Evolutionary conservation across 2,329 filamentous ascomycete species (phyloP).

Genomic region (Xylaria arbuscula): DNA sequence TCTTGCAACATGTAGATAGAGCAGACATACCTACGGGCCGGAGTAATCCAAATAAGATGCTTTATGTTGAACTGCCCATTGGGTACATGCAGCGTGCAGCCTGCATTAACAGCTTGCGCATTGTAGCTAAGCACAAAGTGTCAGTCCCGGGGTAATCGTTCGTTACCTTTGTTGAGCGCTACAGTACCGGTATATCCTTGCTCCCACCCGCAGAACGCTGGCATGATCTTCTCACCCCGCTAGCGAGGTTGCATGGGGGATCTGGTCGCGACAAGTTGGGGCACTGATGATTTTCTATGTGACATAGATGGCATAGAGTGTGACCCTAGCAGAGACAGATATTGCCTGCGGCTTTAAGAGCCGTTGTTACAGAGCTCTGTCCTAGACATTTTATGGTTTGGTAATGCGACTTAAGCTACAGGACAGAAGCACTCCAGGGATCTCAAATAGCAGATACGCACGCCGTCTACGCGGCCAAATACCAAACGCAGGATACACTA

Average conservation of each 20-base stretch:
- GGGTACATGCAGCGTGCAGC: background rate
- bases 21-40: too few species aligned
- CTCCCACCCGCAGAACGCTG: background rate
- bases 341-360: constrained; percentile 6
- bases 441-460: background rate
- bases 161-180: background rate
- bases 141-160: background rate
- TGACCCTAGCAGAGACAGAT: constrained; percentile 6
- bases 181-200: background rate
- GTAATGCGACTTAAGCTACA: too few species aligned
- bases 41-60: background rate
- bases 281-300: constrained; percentile 18
- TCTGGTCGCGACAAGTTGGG: constrained; percentile 15
- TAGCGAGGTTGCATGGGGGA: background rate
- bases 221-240: background rate
- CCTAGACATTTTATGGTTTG: too few species aligned
- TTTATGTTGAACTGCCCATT: background rate
- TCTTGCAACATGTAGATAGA: too few species aligned
- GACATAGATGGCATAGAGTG: background rate
- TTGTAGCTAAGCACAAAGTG: background rate
- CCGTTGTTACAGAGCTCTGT: background rate
- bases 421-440: too few species aligned
- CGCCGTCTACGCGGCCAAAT: background rate
- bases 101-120: background rate
- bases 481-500: background rate